Base-by-base conservation (phyloP, 2,329 filamentous ascomycete genomes). In the Sphaerulina vaccinii region DNA sequence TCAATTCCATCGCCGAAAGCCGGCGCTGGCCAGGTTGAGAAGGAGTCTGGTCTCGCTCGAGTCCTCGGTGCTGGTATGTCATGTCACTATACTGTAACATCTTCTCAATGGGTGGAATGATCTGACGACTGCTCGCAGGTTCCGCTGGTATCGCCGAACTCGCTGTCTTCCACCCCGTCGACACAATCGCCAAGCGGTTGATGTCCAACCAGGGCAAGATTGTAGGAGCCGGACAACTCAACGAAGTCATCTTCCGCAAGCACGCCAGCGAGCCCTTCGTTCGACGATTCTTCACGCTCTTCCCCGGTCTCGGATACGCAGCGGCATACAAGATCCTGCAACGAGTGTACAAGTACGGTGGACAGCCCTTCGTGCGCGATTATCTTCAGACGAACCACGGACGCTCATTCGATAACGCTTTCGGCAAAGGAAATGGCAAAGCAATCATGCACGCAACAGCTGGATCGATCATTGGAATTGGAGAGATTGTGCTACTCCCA, bases 281-380 rank as follows among this genome's bases (percentile, higher is more conserved):
- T 49, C 78, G 78, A 65, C 96, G 96, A 72, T 96, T 97, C 73
- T 81, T 96, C 68, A 96, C 92, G 37, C 82, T 99, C 40, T 99
- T 99, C 77, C 93, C 93, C 24, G 93, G 93, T 68, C 82, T 99
- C 55, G 93, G 93, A 68, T 99, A 99, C 72, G 93, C 93, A 52
- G 93, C 93, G 51, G 91, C 91, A 56, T 99, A 99, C 81, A 99
- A 99, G 82, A 85, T 97, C 57, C 83, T 96, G 51, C 93, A 99
- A 81, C 82, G 93, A 72, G 84, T 99, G 70, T 99, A 99, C 82
- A 99, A 99, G 78, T 99, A 96, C 69, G 93, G 93, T 62, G 93
- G 93, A 44, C 93, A 99, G 78, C 93, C 93, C 38, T 88, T 96
- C 65, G 91, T 89, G 33, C 86, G 92, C 49, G 93, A 99, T 75